Evolutionary conservation across 768 basidiomycete species (phyloP), one percentile per base, ranked within the genome.

Genomic region (Boletus huronensis): DNA sequence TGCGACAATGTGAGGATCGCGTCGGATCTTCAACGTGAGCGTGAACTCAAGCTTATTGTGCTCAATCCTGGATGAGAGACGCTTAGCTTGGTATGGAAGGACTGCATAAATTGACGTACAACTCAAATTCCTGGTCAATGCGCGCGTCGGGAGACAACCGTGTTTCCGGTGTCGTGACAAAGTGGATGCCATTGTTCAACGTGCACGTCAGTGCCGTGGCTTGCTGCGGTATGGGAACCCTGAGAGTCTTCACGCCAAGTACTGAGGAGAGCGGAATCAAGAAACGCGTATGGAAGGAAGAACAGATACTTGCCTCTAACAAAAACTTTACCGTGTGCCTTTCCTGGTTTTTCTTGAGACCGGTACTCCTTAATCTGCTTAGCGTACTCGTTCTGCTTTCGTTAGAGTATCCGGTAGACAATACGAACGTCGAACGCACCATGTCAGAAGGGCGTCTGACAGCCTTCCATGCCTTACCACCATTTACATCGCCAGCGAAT

Each of bases 1-100:
- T 3, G 87, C 75, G 42, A 84, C 75, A 60, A 97, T 87, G 61
- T 97, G 93, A 29, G 90, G 83, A 68, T 95, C 92, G 43, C 87
- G 83, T 43, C 88, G 85, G 62, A 98, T 77, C 67, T 93, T 94
- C 62, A 98, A 72, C 1, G 87, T 90, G 23, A 98, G 79, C 3
- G 93, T 93, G 73, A 98, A 97, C 67, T 97, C 93, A 51, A 98
- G 84, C 69, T 97, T 97, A 74, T 83, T 91, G 64, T 95, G 92
- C 64, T 94, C 93, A 58, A 94, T 92, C 31, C 92, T 93, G 59
- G 28, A 51, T 19, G 19, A 21, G 9, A 50, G 9, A 23, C 21
- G 44, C 31, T n/a, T 28, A 14, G 38, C 17, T 28, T 5, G 11
- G 19, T 11, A 26, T 13, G 3, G 23, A 42, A 54, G 38, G 7